Evolutionary conservation across 202 grass and related monocot genomes (phyloP), one percentile per base, ranked within the genome.

Genomic region (Eragrostis tef): DNA sequence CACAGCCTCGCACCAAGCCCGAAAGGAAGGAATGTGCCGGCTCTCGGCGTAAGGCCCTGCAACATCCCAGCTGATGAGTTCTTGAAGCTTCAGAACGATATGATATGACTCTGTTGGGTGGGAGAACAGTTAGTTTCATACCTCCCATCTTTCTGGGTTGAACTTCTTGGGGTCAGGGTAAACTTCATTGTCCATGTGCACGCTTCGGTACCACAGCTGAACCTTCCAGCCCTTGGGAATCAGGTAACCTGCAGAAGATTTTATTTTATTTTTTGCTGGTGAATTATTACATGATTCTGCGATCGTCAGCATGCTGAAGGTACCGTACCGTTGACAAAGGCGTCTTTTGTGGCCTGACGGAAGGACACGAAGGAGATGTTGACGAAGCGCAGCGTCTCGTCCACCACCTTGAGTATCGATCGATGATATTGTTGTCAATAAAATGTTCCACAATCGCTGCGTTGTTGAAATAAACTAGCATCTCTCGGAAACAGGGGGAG

Each of bases 181-280:
- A 3, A 91, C 86, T 47, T 93, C 36, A 57, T 88, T 58, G 83
- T 98, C 90, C 92, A 98, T 89, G 84, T 98, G 88, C 54, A 98
- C 92, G 63, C 49, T 98, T 59, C 95, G 71, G 73, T 86, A 98
- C 95, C 95, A 98, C 27, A 94, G 79, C 90, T 91, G 80, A 50
- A 89, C 82, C 67, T 88, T 98, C 95, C 95, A 98, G 0, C 83
- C 95, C 69, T 98, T 94, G 2, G 95, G 95, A 74, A 98, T 84
- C 67, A 98, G 70, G 86, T 93, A 98, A 5, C 88, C 94, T 98
- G 85, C 61, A 20, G 6, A 64, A 19, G 2, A 16, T 31, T 29
- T 1, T 6, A 15, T 62, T 29, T 0, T 6, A 90, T 90, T 90
- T 79, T 31, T 27, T 27, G 2, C 21, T 4, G 39, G 17, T 52